Evolutionary conservation across 768 basidiomycete species (phyloP).

Genomic region (Cystofilobasidium capitatum): DNA sequence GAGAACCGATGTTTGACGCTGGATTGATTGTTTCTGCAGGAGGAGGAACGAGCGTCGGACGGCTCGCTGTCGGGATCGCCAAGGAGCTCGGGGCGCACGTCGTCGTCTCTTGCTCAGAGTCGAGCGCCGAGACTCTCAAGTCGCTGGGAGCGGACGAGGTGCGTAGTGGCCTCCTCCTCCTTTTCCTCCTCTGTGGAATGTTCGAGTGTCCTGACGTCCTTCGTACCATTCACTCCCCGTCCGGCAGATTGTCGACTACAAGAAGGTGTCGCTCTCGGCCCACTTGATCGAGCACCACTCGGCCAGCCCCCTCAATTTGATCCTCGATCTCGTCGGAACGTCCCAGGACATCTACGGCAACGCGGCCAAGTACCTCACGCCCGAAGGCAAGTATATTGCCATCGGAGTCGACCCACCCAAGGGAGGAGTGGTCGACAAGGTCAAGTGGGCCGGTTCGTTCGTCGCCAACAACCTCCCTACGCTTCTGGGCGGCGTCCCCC

Average conservation of each 20-base stretch:
- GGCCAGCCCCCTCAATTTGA: conserved; percentile 6
- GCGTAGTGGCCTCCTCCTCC: not conserved
- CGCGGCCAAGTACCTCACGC: not conserved
- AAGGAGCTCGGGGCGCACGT: conserved; percentile 19
- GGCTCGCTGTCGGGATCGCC: conserved; percentile 16
- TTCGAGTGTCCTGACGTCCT: not conserved
- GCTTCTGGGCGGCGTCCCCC: not conserved
- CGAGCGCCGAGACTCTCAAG: not conserved
- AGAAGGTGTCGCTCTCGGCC: not conserved
- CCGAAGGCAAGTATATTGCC: not conserved
- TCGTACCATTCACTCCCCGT: not conserved
- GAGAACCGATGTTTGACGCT: not conserved
- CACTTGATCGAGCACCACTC: conserved; percentile 12
- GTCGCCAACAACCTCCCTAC: not conserved
- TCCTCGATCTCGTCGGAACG: conserved; percentile 20
- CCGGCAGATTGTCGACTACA: conserved; percentile 22
- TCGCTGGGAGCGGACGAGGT: conserved; percentile 22
- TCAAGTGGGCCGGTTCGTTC: not conserved
- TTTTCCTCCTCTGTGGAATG: not conserved
- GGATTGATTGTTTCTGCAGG: not conserved
- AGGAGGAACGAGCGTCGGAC: conserved; percentile 15
- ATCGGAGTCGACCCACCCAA: conserved; percentile 6
- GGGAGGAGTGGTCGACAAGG: not conserved
- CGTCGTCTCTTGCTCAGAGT: conserved; percentile 17
- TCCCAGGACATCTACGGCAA: not conserved